Base-by-base conservation (phyloP, 192 early-diverging fungal species). In the Gigaspora rosea region DNA sequence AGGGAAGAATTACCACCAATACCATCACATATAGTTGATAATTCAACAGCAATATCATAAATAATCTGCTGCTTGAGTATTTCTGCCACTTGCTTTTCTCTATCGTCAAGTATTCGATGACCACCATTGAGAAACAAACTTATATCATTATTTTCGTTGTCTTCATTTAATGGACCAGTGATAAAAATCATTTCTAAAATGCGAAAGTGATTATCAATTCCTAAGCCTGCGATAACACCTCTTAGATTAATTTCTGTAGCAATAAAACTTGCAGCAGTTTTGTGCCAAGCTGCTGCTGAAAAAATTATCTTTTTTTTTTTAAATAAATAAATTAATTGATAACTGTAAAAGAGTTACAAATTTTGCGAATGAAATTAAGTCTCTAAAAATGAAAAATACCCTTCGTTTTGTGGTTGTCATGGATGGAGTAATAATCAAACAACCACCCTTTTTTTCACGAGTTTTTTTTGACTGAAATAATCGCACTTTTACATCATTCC, bases 21-120 rank as follows among this genome's bases (percentile, higher is more conserved):
- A 18, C 71, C 71, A 46, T 73, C 71, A 59, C 71, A 73, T 73
- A 73, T 73, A 36, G 36, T 73, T 59, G 71, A 73, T 46, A 73
- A 73, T 4, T 73, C 71, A 20, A 73, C 71, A 36, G 56, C 71
- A 72, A 72, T 32, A 56, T 72, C 71, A 58, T 72, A 72, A 72
- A 58, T 32, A 32, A 72, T 72, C 71, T 72, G 71, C 36, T 32
- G 52, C 51, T 72, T 72, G 54, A 72, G 50, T 46, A 73, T 11
- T 18, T 73, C 57, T 36, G 57, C 20, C 56, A 68, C 27, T 35
- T 48, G 35, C 41, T 68, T 68, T 68, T 68, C 66, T 32, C 66
- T 20, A 2, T 68, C 36, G 66, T 68, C 46, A 41, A 68, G 66
- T 68, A 68, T 49, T 68, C 36, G 66, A 35, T 18, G 20, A 49